Percentiles rank a stretch among this genome's conserved stretches.
Conservation (phyloP, 495 filamentous ascomycete species). For the Hyaloscypha variabilis region DNA sequence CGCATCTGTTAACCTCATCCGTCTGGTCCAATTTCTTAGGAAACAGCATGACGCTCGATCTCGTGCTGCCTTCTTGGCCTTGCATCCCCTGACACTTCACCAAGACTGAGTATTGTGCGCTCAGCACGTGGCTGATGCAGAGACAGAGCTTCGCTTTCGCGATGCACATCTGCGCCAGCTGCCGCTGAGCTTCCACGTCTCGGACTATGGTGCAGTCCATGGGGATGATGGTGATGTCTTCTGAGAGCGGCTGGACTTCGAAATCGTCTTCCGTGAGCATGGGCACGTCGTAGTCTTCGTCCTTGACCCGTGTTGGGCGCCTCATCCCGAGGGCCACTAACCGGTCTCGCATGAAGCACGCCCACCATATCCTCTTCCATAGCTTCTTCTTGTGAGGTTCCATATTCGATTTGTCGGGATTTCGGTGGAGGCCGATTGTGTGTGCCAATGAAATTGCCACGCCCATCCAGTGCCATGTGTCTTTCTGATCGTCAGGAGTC, state of each 20-base stretch:
- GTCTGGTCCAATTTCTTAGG: conserved; percentile 80
- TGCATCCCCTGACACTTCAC: conserved; percentile 71
- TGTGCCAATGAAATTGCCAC: conserved; percentile 81
- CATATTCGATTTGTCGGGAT: conserved; percentile 77
- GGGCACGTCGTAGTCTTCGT: conserved; percentile 86
- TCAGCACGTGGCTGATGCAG: conserved; percentile 80
- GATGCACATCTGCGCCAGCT: conserved; percentile 85
- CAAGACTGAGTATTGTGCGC: conserved; percentile 86
- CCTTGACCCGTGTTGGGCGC: conserved; percentile 84
- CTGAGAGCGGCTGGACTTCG: conserved; percentile 67
- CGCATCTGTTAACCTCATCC: conserved; percentile 71
- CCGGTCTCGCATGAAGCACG: conserved; percentile 87
- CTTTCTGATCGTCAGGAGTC: conserved; percentile 86
- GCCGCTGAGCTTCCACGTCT: conserved; percentile 65
- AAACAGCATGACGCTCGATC: conserved; percentile 86
- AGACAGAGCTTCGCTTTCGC: conserved; percentile 89
- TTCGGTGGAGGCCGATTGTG: conserved; percentile 81
- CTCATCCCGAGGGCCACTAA: conserved; percentile 89
- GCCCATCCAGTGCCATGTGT: conserved; percentile 93
- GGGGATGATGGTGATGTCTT: conserved; percentile 64
- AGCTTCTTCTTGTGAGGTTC: conserved; percentile 67
- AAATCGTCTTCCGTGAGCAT: conserved; percentile 86
- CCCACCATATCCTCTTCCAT: conserved; percentile 96
- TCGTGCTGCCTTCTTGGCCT: conserved; percentile 65
- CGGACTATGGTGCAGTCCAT: conserved; percentile 66